A percentile compares a stretch with the other conserved stretches of the same genome.
These are phyloP conservation scores for Avena insularis DNA, from an alignment of 176 grass and related monocot species.

Conservation along the genomic window DNA sequence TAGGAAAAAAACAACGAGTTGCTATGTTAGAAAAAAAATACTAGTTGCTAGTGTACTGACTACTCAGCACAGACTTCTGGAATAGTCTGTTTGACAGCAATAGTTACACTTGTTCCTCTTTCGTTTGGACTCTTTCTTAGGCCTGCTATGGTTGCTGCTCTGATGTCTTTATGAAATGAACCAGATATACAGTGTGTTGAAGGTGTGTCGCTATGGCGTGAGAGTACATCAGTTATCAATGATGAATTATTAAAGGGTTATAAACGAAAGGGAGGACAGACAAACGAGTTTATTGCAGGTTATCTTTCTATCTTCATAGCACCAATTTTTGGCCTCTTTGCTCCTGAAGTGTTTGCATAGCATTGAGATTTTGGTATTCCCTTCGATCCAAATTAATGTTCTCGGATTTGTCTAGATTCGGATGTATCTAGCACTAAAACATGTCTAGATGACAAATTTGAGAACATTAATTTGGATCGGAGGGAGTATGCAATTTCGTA, in stretches of 20 bases:
- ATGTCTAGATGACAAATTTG: no score
- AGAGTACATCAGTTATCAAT: constrained; percentile 64
- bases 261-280: constrained; percentile 56
- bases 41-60: background rate
- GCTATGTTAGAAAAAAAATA: background rate
- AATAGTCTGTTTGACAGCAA: background rate
- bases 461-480: no score
- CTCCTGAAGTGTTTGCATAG: constrained; percentile 24
- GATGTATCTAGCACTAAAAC: no score
- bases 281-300: constrained; percentile 91
- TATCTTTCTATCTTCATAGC: constrained; percentile 42
- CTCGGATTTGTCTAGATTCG: no score
- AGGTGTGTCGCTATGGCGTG: constrained; percentile 67
- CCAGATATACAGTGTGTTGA: constrained; percentile 87
- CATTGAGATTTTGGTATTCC: background rate
- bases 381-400: no score
- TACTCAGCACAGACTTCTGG: background rate
- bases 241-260: constrained; percentile 71
- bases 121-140: constrained; percentile 13
- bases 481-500: background rate
- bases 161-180: constrained; percentile 50
- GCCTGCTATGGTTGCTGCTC: constrained; percentile 32
- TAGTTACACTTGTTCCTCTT: background rate
- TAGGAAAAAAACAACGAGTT: constrained; percentile 1
- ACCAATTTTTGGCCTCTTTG: background rate